phyloP scores from a whole-genome alignment of 225 moss, liverwort and hornwort genomes.

The Marchantia paleacea region DNA sequence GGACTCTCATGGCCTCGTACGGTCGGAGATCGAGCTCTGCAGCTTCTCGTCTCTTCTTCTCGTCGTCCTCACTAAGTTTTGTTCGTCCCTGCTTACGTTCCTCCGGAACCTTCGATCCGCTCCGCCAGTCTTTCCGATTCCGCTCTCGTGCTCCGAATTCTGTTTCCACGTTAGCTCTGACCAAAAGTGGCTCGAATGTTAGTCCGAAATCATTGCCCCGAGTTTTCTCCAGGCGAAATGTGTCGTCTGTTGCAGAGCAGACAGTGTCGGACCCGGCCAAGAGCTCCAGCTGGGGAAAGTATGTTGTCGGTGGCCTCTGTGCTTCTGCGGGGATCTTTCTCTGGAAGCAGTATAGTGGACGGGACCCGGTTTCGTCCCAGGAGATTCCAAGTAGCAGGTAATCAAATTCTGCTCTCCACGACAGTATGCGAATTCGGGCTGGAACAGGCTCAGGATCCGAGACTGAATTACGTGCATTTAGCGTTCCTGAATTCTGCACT shows the following conservation, averaged over 20 bases:
- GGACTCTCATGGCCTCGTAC: background rate
- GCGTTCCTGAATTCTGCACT: background rate
- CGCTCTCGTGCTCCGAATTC: background rate
- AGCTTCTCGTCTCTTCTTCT: background rate
- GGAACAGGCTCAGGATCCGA: too few relatives aligned
- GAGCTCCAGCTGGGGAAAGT: conserved; percentile 9
- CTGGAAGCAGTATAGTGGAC: background rate
- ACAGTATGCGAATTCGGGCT: background rate
- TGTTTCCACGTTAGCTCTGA: background rate
- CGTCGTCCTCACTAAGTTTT: background rate
- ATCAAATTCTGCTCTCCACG: background rate
- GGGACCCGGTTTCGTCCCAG: background rate
- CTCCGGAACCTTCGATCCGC: background rate
- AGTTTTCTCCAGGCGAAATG: background rate
- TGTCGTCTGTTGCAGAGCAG: conserved; percentile 5
- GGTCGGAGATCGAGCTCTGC: background rate
- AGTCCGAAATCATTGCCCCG: too few relatives aligned
- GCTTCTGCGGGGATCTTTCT: background rate
- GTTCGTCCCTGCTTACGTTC: background rate
- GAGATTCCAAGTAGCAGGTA: background rate
- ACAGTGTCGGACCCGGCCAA: background rate
- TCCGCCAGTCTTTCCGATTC: background rate
- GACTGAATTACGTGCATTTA: background rate
- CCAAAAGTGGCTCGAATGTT: background rate
- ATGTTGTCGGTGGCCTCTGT: conserved; percentile 4